These are phyloP conservation scores for Penicillium herquei DNA, from an alignment of 495 filamentous ascomycete genomes.

Conservation along the genomic window DNA sequence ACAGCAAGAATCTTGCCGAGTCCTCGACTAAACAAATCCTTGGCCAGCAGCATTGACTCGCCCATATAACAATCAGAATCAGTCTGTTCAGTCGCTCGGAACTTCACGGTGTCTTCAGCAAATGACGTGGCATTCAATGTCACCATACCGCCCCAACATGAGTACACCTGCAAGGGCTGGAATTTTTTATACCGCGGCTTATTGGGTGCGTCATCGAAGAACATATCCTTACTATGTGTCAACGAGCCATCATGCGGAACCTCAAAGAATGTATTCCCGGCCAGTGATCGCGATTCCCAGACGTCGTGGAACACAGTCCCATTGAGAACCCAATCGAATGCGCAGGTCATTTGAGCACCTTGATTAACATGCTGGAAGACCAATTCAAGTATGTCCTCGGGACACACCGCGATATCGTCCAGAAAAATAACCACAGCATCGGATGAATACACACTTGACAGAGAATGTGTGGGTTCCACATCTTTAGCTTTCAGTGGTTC, in stretches of 20 bases:
- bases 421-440: slow-evolving; percentile 48
- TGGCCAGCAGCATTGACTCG: slow-evolving; percentile 47
- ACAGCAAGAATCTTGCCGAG: slow-evolving; percentile 48
- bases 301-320: slow-evolving; percentile 49
- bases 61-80: slow-evolving; percentile 46
- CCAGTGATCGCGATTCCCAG: slow-evolving; percentile 49
- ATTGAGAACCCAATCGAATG: slow-evolving; percentile 51
- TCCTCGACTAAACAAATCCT: slow-evolving; percentile 47
- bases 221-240: slow-evolving; percentile 41
- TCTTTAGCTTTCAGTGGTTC: slow-evolving; percentile 26
- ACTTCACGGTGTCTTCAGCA: slow-evolving; percentile 29
- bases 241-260: slow-evolving; percentile 45
- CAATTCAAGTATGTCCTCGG: slow-evolving; percentile 54
- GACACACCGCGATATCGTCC: slow-evolving; percentile 49
- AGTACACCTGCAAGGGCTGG: slow-evolving; percentile 52
- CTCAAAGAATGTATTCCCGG: slow-evolving; percentile 50
- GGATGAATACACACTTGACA: slow-evolving; percentile 10
- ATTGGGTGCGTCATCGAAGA: slow-evolving; percentile 39
- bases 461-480: slow-evolving; percentile 7
- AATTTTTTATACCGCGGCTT: slow-evolving; percentile 20
- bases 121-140: slow-evolving; percentile 34
- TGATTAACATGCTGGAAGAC: slow-evolving; percentile 42
- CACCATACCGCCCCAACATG: slow-evolving; percentile 52
- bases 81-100: slow-evolving; percentile 25
- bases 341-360: slow-evolving; percentile 51